Conservation (phyloP, 164 flowering plant genomes). For the Euptelea pleiosperma region DNA sequence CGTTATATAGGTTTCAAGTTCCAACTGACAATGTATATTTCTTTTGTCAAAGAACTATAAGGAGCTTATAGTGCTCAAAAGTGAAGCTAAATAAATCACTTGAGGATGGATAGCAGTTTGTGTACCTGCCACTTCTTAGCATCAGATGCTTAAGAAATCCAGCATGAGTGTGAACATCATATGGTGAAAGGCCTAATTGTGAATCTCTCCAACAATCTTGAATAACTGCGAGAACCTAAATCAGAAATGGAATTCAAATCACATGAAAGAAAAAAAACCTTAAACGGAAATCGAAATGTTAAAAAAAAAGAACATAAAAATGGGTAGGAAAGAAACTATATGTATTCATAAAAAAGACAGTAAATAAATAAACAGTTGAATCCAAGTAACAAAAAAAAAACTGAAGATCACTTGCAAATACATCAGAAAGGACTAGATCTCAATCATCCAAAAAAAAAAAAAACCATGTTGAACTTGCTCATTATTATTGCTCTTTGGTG, state of each 20-base stretch:
- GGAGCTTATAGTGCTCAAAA: background rate
- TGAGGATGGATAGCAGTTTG: constrained; percentile 4
- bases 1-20: no score
- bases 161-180: constrained; percentile 65
- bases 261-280: constrained; percentile 1
- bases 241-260: constrained; percentile 20
- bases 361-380: no score
- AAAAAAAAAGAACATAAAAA: background rate
- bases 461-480: no score
- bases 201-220: constrained; percentile 87
- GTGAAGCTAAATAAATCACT: constrained; percentile 3
- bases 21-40: no score
- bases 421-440: no score
- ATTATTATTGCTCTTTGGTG: no score
- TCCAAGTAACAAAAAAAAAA: no score
- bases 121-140: constrained; percentile 88
- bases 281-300: background rate
- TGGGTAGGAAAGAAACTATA: no score
- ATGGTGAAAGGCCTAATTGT: constrained; percentile 67
- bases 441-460: no score
- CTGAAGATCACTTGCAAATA: no score
- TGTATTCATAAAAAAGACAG: no score
- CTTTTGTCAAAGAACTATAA: background rate
- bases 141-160: constrained; percentile 94
- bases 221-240: constrained; percentile 72